A percentile compares a stretch with the other conserved stretches of the same genome.
These are phyloP conservation scores for Flammula alnicola DNA, from an alignment of 1,284 basidiomycete species.

Conservation along the genomic window DNA sequence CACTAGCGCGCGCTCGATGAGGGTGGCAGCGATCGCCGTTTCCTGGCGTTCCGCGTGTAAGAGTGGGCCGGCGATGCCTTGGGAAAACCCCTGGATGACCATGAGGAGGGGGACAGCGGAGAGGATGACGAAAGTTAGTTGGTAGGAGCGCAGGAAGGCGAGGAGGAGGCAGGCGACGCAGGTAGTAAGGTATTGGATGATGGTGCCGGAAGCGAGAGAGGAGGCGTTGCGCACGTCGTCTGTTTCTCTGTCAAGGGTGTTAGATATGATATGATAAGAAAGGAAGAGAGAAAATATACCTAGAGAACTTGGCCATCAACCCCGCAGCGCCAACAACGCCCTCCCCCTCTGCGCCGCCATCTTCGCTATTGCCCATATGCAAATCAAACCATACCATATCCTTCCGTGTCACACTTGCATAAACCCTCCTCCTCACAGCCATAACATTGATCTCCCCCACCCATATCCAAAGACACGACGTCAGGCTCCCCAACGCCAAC, in stretches of 20 bases:
- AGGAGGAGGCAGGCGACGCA: constrained; percentile 81
- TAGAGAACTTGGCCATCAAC: constrained; percentile 92
- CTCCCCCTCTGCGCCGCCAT: constrained; percentile 32
- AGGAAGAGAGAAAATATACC: constrained; percentile 51
- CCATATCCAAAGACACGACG: constrained; percentile 85
- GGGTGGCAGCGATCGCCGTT: constrained; percentile 74
- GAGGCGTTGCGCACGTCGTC: constrained; percentile 91
- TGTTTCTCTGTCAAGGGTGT: constrained; percentile 71
- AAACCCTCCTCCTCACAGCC: constrained; percentile 73
- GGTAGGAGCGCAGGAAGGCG: constrained; percentile 81
- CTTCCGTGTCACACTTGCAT: constrained; percentile 69
- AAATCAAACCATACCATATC: constrained; percentile 89
- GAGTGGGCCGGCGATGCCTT: constrained; percentile 69
- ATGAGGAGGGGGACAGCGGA: constrained; percentile 87
- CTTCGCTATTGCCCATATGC: constrained; percentile 68
- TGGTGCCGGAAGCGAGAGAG: constrained; percentile 76
- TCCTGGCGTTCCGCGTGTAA: constrained; percentile 71
- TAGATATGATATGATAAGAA: constrained; percentile 1
- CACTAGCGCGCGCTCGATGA: constrained; percentile 81
- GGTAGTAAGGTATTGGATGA: constrained; percentile 84
- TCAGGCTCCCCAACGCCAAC: constrained; percentile 75
- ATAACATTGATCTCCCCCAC: constrained; percentile 84
- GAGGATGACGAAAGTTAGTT: constrained; percentile 90
- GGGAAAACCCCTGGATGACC: constrained; percentile 76
- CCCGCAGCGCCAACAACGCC: constrained; percentile 84